Evolutionary conservation across 2,329 filamentous ascomycete species (phyloP), one percentile per base, ranked within the genome.

Genomic region (Trichoderma brevicompactum): DNA sequence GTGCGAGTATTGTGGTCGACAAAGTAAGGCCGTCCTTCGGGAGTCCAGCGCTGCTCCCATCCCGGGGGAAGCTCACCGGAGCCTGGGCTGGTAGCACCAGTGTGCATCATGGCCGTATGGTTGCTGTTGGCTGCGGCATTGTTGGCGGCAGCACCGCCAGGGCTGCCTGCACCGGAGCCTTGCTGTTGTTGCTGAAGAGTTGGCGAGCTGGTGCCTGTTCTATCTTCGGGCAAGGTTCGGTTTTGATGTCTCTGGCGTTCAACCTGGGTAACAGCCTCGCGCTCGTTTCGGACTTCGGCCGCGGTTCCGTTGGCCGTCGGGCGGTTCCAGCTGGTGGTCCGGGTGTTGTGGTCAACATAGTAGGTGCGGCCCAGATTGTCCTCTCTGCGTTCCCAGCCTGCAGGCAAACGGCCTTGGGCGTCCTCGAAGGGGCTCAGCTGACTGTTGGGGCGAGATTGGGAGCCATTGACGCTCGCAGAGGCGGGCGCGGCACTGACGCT

Each of bases 1-100:
- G 95, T 98, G 69, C 95, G 88, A 9, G 95, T 98, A 76, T 98
- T 99, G 79, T 99, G 95, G 76, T 99, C 95, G 56, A 99, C 95
- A 78, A 97, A 99, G 79, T 99, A 99, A 8, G 94, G 86, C 58
- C 95, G 88, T 34, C 94, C 94, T 82, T 99, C 95, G 0, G 95
- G 94, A 0, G 95, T 99, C 79, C 92, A 94, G 72, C 95, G 86
- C 77, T 97, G 93, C 79, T 99, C 95, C 95, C 95, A 99, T 34
- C 94, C 92, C 19, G 94, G 89, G 44, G 95, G 95, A 67, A 99
- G 87, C 79, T 99, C 95, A 68, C 95, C 95, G 66, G 92, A 94
- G 49, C 95, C 95, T 61, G 94, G 92, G 70, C 92, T 97, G 17
- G 95, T 99, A 5, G 78, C 93, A 68, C 94, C 94, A 2, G 94